Conservation (phyloP, 257 asterid genomes). For the Leptodermis oblonga region DNA sequence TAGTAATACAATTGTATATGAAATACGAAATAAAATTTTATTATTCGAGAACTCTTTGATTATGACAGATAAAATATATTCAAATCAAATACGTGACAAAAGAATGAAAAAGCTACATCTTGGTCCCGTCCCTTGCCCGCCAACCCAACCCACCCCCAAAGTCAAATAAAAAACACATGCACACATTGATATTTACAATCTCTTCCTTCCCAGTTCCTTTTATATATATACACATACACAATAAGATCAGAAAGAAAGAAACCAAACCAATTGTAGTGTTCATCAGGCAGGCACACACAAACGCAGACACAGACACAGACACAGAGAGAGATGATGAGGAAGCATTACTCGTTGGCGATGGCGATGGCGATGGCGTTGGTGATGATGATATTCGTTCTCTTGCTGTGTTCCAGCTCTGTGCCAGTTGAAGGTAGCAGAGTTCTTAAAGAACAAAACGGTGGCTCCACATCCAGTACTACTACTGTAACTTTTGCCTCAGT, state of each 20-base stretch:
- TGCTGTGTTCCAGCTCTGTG: conserved; percentile 2
- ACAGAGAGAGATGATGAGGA: conserved; percentile 9
- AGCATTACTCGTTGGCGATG: conserved; percentile 8
- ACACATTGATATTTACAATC: too few relatives aligned
- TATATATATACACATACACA: not conserved
- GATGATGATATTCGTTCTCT: not conserved
- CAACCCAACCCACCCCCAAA: conserved; percentile 1
- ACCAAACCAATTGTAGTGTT: not conserved
- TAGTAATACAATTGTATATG: too few relatives aligned
- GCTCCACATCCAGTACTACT: not conserved
- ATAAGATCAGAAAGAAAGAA: too few relatives aligned
- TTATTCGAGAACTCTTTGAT: too few relatives aligned
- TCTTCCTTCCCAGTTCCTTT: too few relatives aligned
- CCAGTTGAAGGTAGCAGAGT: conserved; percentile 22
- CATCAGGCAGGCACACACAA: not conserved
- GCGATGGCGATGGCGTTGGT: conserved; percentile 17
- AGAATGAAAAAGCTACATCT: too few relatives aligned
- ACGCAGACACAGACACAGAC: too few relatives aligned
- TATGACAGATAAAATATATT: too few relatives aligned
- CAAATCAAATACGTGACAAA: too few relatives aligned
- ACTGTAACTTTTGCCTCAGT: not conserved
- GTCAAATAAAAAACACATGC: too few relatives aligned
- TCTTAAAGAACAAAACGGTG: conserved; percentile 9
- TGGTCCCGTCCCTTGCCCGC: conserved; percentile 5
- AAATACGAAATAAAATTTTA: too few relatives aligned